Base-by-base conservation (phyloP, 192 early-diverging fungal species). In the Gryganskiella cystojenkinii region DNA sequence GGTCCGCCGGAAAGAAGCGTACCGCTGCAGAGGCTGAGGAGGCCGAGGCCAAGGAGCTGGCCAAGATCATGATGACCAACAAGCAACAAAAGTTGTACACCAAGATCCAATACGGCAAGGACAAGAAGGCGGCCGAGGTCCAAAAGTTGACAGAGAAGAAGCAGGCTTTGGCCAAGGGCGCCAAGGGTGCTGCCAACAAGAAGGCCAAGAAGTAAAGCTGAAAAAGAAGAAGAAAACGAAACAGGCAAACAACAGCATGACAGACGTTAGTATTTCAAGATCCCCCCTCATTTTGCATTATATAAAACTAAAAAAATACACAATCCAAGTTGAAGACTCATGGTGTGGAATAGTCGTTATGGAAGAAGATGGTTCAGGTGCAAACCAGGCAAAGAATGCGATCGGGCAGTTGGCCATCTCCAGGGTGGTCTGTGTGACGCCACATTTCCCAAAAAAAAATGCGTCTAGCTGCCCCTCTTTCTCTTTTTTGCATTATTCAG, bases 41-140 rank as follows among this genome's bases (percentile, higher is more conserved):
- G 37, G 81, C 82, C 56, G 89, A 87, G 59, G 84, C 71, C 25
- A 92, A 96, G 81, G 93, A 93, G 70, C 71, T 96, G 72, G 86
- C 88, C 49, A 93, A 86, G 71, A 92, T 93, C 59, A 93, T 96
- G 93, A 96, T 96, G 94, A 85, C 82, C 35, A 93, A 92, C 82
- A 92, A 90, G 78, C 90, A 96, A 61, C 85, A 86, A 70, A 91
- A 89, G 60, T 73, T 96, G 53, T 95, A 94, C 73, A 82, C 82
- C 62, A 89, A 91, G 83, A 94, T 96, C 66, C 83, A 94, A 67
- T 89, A 88, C 53, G 87, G 90, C 34, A 90, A 90, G 62, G 76
- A 92, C 54, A 83, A 89, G 80, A 92, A 91, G 80, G 82, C 83
- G 33, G 90, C 84, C 52, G 89, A 91, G 80, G 92, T 84, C 58